Base-by-base conservation (phyloP, 2,329 filamentous ascomycete species). In the Stachybotrys elegans region DNA sequence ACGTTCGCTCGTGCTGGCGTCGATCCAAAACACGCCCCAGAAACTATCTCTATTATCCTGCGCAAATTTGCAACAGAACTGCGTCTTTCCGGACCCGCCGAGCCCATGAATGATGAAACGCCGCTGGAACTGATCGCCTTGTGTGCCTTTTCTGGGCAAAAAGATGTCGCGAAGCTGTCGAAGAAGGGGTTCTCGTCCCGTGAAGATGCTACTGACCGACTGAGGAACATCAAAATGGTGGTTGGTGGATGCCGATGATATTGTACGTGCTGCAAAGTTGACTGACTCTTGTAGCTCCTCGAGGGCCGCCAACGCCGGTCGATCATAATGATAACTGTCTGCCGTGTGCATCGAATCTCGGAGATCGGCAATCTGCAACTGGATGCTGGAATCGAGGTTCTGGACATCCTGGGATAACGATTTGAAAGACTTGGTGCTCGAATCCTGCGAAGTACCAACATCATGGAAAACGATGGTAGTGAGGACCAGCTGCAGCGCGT, bases 71-170 rank as follows among this genome's bases (percentile, higher is more conserved):
- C 35, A 43, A 21, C 43, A 45, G 13, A 48, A 43, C 27, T 45
- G 43, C 13, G 46, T 45, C 23, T 48, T 48, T 7, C 46, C 46
- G 8, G 46, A 45, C 27, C 46, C 46, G 22, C 43, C 43, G 8
- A 45, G 22, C 11, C 46, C 46, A 12, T 25, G 23, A 11, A 48
- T 37, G 16, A 48, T 21, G 35, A 48, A 45, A n/a, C 39, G 43
- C 29, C 37, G 42, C 25, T 48, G 42, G 34, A 6, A 5, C n/a
- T 25, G 42, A 4, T 16, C 4, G 22, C 23, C 22, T 9, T 7
- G 20, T 6, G 17, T 23, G 6, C 22, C 13, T 16, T 32, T 16
- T 25, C 19, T 22, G 4, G n/a, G 31, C 11, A 43, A 25, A 34
- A 37, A 22, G 3, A 37, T 27, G 16, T 25, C 20, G 7, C 34